Evolutionary conservation across 179 eudicot species (phyloP).

Genomic region (Drosera spatulata): DNA sequence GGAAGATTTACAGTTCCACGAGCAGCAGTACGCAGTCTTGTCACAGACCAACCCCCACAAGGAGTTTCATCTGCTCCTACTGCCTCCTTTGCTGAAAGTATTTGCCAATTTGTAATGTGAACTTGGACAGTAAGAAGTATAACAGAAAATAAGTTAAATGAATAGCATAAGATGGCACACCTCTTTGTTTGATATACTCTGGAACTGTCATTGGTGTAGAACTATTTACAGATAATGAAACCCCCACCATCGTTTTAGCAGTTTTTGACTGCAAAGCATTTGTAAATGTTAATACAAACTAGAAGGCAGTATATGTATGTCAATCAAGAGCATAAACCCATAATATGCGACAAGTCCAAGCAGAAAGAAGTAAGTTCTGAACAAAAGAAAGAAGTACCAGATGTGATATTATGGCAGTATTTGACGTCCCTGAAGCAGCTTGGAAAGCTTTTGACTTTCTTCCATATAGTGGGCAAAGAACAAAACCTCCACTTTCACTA

Average conservation of each 20-base stretch:
- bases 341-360: background rate
- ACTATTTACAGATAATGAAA: constrained; percentile 63
- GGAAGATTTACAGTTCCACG: constrained; percentile 73
- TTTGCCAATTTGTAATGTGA: background rate
- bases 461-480: constrained; percentile 92
- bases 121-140: constrained; percentile 5
- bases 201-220: constrained; percentile 58
- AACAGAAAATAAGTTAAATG: background rate
- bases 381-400: constrained; percentile 38
- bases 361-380: background rate
- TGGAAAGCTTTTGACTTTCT: constrained; percentile 98
- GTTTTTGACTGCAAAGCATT: constrained; percentile 59
- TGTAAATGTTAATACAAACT: constrained; percentile 6
- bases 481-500: constrained; percentile 72
- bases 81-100: constrained; percentile 77
- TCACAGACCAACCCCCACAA: constrained; percentile 87
- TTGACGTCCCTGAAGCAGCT: constrained; percentile 81
- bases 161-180: constrained; percentile 19
- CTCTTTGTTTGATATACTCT: constrained; percentile 72
- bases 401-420: constrained; percentile 53
- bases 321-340: background rate
- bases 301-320: constrained; percentile 7
- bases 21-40: constrained; percentile 87
- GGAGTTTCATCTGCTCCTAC: constrained; percentile 99
- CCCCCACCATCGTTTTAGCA: constrained; percentile 80